phyloP scores from a whole-genome alignment of 495 filamentous ascomycete species.

The Margaritispora aquatica region DNA sequence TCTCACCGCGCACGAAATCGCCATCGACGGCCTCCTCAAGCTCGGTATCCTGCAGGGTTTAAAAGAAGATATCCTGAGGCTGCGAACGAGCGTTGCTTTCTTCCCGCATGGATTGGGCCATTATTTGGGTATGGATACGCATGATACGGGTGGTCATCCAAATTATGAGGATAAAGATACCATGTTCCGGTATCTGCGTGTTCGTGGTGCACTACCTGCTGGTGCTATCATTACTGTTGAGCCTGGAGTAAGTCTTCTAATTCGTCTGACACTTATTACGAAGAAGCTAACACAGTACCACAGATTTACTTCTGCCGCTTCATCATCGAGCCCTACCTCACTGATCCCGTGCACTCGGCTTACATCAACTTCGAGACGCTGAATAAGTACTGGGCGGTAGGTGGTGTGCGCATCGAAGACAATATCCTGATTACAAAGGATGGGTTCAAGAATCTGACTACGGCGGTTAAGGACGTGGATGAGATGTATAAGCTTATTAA shows the following conservation, averaged over 20 bases:
- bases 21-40: conserved; percentile 69
- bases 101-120: conserved; percentile 87
- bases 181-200: conserved; percentile 80
- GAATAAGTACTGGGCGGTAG: conserved; percentile 82
- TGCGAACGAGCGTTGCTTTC: conserved; percentile 76
- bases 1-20: conserved; percentile 67
- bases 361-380: conserved; percentile 71
- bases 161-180: conserved; percentile 79
- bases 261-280: too few species aligned
- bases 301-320: conserved; percentile 87
- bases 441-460: conserved; percentile 76
- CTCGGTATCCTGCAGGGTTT: conserved; percentile 70
- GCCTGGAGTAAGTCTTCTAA: conserved; percentile 54
- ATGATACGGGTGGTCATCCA: conserved; percentile 83
- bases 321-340: conserved; percentile 79
- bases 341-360: conserved; percentile 58
- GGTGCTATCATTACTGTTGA: conserved; percentile 85
- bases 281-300: background rate
- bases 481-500: conserved; percentile 60
- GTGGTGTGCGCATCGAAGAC: conserved; percentile 70
- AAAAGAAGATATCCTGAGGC: conserved; percentile 64
- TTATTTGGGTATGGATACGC: conserved; percentile 91
- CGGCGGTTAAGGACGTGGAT: conserved; percentile 62
- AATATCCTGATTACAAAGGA: conserved; percentile 73
- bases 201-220: conserved; percentile 68